Evolutionary conservation across 1,284 basidiomycete species (phyloP), one percentile per base, ranked within the genome.

Genomic region (Ganoderma sinense): DNA sequence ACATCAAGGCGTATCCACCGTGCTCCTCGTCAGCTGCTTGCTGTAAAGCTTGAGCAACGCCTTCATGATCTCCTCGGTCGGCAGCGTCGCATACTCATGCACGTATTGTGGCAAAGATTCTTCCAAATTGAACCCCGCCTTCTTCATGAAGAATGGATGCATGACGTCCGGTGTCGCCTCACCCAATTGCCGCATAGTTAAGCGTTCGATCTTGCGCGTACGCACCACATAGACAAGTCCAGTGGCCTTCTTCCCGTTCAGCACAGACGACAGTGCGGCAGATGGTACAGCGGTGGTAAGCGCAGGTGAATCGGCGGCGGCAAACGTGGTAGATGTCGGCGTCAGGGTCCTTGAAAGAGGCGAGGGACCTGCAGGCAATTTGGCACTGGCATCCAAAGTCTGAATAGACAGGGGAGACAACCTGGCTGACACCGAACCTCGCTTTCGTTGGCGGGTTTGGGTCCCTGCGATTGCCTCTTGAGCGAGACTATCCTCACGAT

Each of bases 81-180:
- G 93, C 69, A 87, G 82, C 4, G 94, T 94, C 11, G 94, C 95
- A 74, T 95, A 96, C 79, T 96, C 94, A 74, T 97, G 91, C 59
- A 96, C 93, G 75, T 94, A 94, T 72, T 93, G 91, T 1, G 95
- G 95, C 23, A 96, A 78, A 0, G 92, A 90, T 73, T 95, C 92
- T 76, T 93, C 92, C 60, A 95, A 81, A 73, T 89, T 94, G 80
- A 94, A 91, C 1, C 93, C 93, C 40, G 94, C 91, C 76, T 89
- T 93, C 76, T 94, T 94, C 87, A 91, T 91, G 81, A 94, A 93
- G 80, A 94, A 94, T 51, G 94, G 88, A 83, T 93, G 92, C 93
- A 91, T 94, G 13, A 95, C 93, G 76, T 95, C 93, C 2, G 93
- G 93, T 0, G 95, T 96, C 18, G 92, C 94, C 78, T 96, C 93